Percentiles rank a stretch among this genome's conserved stretches.
Evolutionary conservation across 2,329 filamentous ascomycete species (phyloP).

Genomic region (Xylariaceae sp.): DNA sequence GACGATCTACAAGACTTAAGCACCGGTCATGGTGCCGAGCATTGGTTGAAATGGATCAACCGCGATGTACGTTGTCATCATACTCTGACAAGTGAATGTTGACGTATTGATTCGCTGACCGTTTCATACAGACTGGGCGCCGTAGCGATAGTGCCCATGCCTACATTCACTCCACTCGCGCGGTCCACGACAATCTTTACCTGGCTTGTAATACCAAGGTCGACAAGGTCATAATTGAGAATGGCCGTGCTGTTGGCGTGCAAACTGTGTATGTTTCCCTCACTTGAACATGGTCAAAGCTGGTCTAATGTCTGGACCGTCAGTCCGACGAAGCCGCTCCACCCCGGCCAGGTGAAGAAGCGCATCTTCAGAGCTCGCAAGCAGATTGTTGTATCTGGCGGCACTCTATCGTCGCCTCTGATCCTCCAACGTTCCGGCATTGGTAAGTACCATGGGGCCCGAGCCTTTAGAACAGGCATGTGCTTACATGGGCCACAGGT

Average conservation of each 20-base stretch:
- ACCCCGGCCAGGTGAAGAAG: constrained; percentile 49
- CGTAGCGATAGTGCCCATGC: constrained; percentile 75
- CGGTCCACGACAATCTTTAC: constrained; percentile 68
- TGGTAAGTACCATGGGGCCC: constrained; percentile 31
- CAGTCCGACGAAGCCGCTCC: constrained; percentile 63
- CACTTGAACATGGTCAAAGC: constrained; percentile 14
- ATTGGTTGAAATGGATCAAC: constrained; percentile 87
- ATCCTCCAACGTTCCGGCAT: constrained; percentile 76
- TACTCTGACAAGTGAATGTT: neutral
- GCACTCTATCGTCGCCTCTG: constrained; percentile 70
- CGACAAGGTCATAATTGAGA: constrained; percentile 72
- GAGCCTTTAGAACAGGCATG: no score
- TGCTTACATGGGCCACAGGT: constrained; percentile 34
- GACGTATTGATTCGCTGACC: neutral
- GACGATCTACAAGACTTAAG: constrained; percentile 73
- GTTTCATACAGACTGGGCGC: constrained; percentile 54
- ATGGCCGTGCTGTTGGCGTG: constrained; percentile 69
- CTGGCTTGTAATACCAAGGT: constrained; percentile 74
- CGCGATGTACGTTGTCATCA: constrained; percentile 44
- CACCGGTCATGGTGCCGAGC: constrained; percentile 70
- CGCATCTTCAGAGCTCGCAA: constrained; percentile 66
- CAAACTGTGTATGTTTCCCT: constrained; percentile 53
- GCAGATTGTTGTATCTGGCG: constrained; percentile 70
- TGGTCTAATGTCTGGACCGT: constrained; percentile 16
- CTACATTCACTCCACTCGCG: constrained; percentile 73